Evolutionary conservation across 805 yeast genomes (phyloP), one percentile per base, ranked within the genome.

Genomic region (Kuraishia hungarica): DNA sequence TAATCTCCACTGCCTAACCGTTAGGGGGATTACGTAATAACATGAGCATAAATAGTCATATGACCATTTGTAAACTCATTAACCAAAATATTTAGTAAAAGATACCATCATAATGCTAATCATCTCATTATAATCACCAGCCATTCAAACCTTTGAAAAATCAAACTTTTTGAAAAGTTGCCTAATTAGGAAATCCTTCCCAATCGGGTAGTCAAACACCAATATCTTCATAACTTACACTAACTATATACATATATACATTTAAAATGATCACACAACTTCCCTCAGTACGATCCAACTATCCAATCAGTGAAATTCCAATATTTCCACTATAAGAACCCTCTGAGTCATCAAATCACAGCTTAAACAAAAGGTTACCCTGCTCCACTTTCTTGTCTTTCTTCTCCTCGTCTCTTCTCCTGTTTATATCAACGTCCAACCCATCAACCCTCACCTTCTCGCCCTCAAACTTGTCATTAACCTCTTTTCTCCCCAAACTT

Each of bases 371-470:
- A 6, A 46, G 6, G 24, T 52, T 52, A 11, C 22, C 22, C 39
- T 28, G 35, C n/a, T 46, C 50, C 2, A 50, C 54, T 17, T 20
- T 21, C 50, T 46, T 52, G 5, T 52, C 23, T 19, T 43, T 46
- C 22, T 20, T 15, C 13, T 43, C 28, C 21, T 26, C 46, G 13
- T 21, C 19, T 17, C 43, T 35, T 15, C 43, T 35, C 22, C 50
- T 43, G 43, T 52, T 52, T 21, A 52, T n/a, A 13, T 24, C 50
- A n/a, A 52, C 26, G 26, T 52, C 50, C 50, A 52, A 43, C 39
- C 17, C 20, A 24, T 59, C 56, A 1, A 63, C 59, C 19, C 66
- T 52, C 0, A 53, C 49, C 48, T 50, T 60, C 51, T 64, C 67
- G 4, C 48, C 47, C 2, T 55, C 46, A 26, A 54, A n/a, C 8